Evolutionary conservation across 1,284 basidiomycete genomes (phyloP).

Genomic region (Somion occarium): DNA sequence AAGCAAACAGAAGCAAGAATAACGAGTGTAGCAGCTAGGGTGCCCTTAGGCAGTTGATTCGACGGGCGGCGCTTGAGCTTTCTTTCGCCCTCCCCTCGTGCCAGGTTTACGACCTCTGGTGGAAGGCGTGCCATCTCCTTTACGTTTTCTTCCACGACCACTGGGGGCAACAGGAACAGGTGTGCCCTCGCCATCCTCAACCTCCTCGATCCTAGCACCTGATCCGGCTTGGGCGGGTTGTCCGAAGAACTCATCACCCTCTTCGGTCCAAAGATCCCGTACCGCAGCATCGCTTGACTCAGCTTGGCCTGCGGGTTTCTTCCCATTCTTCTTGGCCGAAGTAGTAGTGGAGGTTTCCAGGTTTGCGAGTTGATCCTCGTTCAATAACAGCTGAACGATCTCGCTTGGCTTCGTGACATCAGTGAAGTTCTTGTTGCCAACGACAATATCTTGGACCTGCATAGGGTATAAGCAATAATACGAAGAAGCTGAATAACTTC

Average conservation of each 20-base stretch:
- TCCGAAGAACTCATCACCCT: conserved; percentile 80
- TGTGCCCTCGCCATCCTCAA: conserved; percentile 35
- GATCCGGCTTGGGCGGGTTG: conserved; percentile 27
- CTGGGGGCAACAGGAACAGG: conserved; percentile 25
- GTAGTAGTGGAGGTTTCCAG: conserved; percentile 41
- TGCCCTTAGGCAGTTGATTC: background rate
- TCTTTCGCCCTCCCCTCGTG: conserved; percentile 22
- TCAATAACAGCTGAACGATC: conserved; percentile 92
- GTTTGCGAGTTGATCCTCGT: conserved; percentile 85
- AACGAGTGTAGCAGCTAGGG: background rate
- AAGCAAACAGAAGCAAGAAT: background rate
- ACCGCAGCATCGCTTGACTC: conserved; percentile 37
- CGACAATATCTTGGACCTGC: conserved; percentile 98
- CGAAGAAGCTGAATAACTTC: background rate
- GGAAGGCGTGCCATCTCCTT: conserved; percentile 28
- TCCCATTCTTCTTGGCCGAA: conserved; percentile 34
- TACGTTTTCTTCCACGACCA: conserved; percentile 38
- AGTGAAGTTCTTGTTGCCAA: conserved; percentile 92
- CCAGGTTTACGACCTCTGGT: conserved; percentile 39
- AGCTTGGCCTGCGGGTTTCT: conserved; percentile 27
- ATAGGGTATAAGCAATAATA: background rate
- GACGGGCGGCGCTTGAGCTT: conserved; percentile 13
- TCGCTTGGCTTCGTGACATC: conserved; percentile 95
- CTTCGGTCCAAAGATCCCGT: conserved; percentile 76
- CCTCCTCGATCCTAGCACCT: conserved; percentile 20